Conservation (phyloP, 768 basidiomycete species). For the Phlebiopsis gigantea region DNA sequence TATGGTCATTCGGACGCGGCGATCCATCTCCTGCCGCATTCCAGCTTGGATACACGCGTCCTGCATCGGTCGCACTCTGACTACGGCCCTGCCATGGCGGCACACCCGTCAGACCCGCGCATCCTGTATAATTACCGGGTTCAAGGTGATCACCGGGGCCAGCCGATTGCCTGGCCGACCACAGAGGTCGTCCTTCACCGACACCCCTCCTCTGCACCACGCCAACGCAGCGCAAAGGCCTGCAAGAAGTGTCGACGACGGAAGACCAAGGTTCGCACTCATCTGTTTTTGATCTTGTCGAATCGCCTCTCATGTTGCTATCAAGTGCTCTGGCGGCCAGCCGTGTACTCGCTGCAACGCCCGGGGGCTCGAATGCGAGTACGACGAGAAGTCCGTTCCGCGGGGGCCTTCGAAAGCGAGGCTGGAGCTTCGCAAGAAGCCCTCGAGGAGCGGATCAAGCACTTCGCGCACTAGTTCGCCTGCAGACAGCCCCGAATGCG, state of each 20-base stretch:
- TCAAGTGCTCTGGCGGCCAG: constrained; percentile 52
- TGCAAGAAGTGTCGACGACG: constrained; percentile 54
- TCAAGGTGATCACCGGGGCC: background rate
- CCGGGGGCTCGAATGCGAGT: constrained; percentile 47
- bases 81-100: background rate
- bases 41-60: constrained; percentile 3
- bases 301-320: background rate
- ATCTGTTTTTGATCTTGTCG: background rate
- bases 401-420: background rate
- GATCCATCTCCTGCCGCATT: constrained; percentile 2
- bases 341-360: constrained; percentile 48
- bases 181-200: background rate
- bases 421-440: background rate
- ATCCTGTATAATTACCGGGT: constrained; percentile 8
- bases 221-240: constrained; percentile 38
- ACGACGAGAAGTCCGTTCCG: constrained; percentile 25
- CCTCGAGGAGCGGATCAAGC: background rate
- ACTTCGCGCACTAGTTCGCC: background rate
- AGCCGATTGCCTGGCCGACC: constrained; percentile 8
- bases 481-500: background rate
- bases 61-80: constrained; percentile 7
- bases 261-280: constrained; percentile 46
- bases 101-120: background rate
- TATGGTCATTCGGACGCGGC: background rate
- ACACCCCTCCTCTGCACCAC: constrained; percentile 3